phyloP scores from a whole-genome alignment of 1,284 basidiomycete genomes.

The Ustilago bromivora region DNA sequence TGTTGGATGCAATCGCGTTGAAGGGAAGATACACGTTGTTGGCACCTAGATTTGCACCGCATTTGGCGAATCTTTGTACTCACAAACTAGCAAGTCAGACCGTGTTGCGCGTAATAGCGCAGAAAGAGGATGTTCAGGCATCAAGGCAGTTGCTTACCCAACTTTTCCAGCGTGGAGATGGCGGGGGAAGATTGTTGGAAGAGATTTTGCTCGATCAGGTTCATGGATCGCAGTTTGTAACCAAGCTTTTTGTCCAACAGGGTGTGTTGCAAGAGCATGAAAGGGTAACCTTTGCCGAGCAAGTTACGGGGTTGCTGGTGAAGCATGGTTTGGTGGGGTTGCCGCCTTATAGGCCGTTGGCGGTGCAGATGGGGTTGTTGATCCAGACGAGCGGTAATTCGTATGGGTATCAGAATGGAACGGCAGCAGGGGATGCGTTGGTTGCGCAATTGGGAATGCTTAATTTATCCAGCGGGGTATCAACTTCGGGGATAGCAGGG shows the following conservation, averaged over 20 bases:
- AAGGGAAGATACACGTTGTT: conserved; percentile 91
- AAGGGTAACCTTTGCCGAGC: conserved; percentile 79
- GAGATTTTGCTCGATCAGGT: conserved; percentile 79
- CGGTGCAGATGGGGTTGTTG: conserved; percentile 87
- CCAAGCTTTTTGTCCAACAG: conserved; percentile 82
- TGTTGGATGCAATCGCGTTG: conserved; percentile 92
- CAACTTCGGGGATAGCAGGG: not conserved
- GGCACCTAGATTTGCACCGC: conserved; percentile 93
- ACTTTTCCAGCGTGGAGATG: conserved; percentile 73
- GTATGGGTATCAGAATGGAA: not conserved
- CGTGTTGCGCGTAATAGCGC: conserved; percentile 77
- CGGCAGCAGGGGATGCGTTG: not conserved
- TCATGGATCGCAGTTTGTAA: conserved; percentile 91
- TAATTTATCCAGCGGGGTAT: not conserved
- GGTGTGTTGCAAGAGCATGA: conserved; percentile 75
- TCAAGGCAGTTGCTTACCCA: conserved; percentile 64
- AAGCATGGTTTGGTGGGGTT: conserved; percentile 59
- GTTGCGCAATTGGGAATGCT: conserved; percentile 21
- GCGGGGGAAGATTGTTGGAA: conserved; percentile 80
- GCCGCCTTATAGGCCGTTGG: conserved; percentile 84
- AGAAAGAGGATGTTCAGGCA: conserved; percentile 67
- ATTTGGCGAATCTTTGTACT: conserved; percentile 94
- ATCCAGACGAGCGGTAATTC: not conserved
- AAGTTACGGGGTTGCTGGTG: conserved; percentile 56
- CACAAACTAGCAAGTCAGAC: conserved; percentile 97